Conservation (phyloP, 345 rosid genomes). For the Citrus inodora region DNA sequence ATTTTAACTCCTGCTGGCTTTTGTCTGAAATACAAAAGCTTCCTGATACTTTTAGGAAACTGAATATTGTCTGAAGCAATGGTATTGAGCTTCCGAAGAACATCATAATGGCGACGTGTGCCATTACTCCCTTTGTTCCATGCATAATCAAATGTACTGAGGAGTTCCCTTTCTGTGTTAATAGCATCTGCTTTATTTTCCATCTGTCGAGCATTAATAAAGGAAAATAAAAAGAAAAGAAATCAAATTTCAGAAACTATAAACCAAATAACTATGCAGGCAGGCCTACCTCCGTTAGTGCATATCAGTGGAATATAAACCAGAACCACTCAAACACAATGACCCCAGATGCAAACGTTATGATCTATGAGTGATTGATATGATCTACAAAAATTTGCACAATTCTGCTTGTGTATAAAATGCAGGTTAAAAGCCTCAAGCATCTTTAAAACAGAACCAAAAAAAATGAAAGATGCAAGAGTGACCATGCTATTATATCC, state of each 20-base stretch:
- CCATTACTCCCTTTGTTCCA: conserved; percentile 89
- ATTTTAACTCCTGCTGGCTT: conserved; percentile 61
- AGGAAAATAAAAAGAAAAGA: background rate
- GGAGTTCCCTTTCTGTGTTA: conserved; percentile 53
- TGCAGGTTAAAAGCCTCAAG: too few species aligned
- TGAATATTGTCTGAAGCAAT: conserved; percentile 26
- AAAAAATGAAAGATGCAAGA: background rate
- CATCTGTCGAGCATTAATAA: conserved; percentile 42
- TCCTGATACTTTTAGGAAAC: conserved; percentile 28
- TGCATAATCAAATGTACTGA: conserved; percentile 74
- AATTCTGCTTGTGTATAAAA: background rate
- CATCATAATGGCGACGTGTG: conserved; percentile 54
- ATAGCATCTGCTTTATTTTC: conserved; percentile 56
- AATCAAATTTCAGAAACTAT: background rate
- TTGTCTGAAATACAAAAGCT: conserved; percentile 33
- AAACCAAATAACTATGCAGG: background rate
- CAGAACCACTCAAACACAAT: background rate
- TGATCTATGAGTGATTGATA: background rate
- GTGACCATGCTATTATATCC: too few species aligned
- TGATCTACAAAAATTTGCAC: background rate
- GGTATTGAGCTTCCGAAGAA: conserved; percentile 49
- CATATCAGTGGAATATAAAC: background rate
- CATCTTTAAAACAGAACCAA: background rate
- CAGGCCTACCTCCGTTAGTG: background rate
- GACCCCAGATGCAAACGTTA: background rate